These are phyloP conservation scores for Aspergillus heteromorphus DNA, from an alignment of 495 filamentous ascomycete species.

Conservation along the genomic window DNA sequence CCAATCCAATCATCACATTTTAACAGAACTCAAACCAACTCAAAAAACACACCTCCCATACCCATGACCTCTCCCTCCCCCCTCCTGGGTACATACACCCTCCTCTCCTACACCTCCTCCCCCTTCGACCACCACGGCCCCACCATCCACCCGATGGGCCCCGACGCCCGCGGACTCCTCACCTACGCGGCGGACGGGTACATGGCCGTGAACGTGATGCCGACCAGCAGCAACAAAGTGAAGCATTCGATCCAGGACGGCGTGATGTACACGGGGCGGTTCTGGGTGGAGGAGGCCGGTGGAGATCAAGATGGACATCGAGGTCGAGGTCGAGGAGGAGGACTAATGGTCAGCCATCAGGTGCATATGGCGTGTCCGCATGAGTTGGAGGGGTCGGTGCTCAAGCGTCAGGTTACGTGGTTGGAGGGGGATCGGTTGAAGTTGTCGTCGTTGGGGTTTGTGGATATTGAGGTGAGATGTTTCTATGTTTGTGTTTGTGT, in stretches of 20 bases:
- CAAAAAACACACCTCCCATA: background rate
- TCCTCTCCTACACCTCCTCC: background rate
- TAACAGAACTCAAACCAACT: background rate
- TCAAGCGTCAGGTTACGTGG: background rate
- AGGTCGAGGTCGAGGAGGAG: too few species aligned
- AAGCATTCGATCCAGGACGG: background rate
- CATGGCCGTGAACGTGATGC: background rate
- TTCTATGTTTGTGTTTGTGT: background rate
- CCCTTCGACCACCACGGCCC: background rate
- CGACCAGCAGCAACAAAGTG: background rate
- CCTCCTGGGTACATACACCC: background rate
- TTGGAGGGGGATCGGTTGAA: background rate
- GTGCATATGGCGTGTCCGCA: background rate
- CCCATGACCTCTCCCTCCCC: background rate
- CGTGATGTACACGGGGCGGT: background rate
- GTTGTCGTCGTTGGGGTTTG: background rate
- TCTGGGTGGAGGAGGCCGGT: background rate
- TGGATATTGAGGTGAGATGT: background rate
- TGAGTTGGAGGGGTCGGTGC: background rate
- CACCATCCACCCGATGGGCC: background rate
- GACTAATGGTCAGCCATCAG: background rate
- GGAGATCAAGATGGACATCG: too few species aligned
- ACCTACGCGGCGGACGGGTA: background rate
- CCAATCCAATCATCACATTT: background rate
- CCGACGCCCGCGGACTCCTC: background rate